A percentile compares a stretch with the other conserved stretches of the same genome.
phyloP scores from a whole-genome alignment of 176 grass and related monocot species.

The Oryza punctata region DNA sequence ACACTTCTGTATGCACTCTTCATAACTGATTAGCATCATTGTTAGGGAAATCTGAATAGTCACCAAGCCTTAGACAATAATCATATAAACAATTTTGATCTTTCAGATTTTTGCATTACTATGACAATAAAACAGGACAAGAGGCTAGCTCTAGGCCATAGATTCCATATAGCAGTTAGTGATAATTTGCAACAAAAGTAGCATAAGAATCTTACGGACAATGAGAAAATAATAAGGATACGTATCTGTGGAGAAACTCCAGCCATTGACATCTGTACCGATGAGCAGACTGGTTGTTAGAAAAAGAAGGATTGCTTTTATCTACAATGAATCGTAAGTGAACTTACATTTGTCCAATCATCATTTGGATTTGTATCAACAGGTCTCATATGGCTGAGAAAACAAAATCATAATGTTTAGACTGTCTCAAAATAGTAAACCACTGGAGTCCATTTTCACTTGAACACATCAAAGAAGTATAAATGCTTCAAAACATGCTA shows the following conservation, averaged over 20 bases:
- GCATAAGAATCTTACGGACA: not conserved
- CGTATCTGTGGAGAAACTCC: slow-evolving; percentile 83
- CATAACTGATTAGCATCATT: slow-evolving; percentile 65
- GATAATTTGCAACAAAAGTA: slow-evolving; percentile 24
- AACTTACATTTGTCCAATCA: slow-evolving; percentile 89
- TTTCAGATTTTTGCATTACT: slow-evolving; percentile 16
- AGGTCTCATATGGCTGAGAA: slow-evolving; percentile 73
- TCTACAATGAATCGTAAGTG: not conserved
- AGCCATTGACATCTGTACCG: slow-evolving; percentile 80
- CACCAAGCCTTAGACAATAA: not conserved
- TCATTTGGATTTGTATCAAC: slow-evolving; percentile 77
- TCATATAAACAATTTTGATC: slow-evolving; percentile 28
- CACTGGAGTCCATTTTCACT: slow-evolving; percentile 15
- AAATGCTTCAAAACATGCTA: not conserved
- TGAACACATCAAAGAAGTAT: slow-evolving; percentile 20
- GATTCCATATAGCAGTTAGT: not conserved
- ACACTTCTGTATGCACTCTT: slow-evolving; percentile 85
- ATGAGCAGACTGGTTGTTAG: slow-evolving; percentile 37
- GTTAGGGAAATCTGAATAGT: slow-evolving; percentile 36
- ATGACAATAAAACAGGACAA: not conserved
- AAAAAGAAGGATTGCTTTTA: not conserved
- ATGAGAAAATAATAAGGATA: slow-evolving; percentile 61
- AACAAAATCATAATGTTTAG: slow-evolving; percentile 38
- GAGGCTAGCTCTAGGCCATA: not conserved
- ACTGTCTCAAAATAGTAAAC: slow-evolving; percentile 15